Percentiles rank a stretch among this genome's conserved stretches.
Conservation (phyloP, 768 basidiomycete genomes). For the Auricularia heimuer region DNA sequence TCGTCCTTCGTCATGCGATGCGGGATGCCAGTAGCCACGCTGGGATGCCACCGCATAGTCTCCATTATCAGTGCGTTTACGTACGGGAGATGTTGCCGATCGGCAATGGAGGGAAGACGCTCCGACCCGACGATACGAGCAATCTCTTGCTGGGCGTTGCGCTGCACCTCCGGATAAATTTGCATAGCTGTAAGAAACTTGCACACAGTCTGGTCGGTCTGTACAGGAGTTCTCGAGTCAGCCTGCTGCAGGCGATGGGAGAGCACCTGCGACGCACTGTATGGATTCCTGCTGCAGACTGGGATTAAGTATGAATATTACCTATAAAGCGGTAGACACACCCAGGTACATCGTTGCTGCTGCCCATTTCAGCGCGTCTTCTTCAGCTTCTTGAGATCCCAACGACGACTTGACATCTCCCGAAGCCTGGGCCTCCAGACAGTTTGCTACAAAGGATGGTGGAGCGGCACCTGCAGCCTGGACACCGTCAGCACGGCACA, state of each 20-base stretch:
- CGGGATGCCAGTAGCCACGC: not conserved
- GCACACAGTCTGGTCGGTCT: constrained; percentile 24
- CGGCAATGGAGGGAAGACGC: constrained; percentile 27
- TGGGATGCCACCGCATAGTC: constrained; percentile 23
- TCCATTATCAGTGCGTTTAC: constrained; percentile 44
- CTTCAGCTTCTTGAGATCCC: not conserved
- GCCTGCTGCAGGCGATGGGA: not conserved
- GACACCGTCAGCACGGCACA: not conserved
- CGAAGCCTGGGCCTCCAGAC: not conserved
- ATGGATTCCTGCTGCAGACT: not conserved
- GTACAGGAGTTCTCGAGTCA: not conserved
- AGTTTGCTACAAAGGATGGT: not conserved
- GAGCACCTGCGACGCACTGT: too few relatives aligned
- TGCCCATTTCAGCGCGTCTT: not conserved
- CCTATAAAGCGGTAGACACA: not conserved
- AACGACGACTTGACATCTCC: not conserved
- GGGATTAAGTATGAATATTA: not conserved
- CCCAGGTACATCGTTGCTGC: not conserved
- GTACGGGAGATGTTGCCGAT: constrained; percentile 36
- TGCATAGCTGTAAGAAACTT: constrained; percentile 29
- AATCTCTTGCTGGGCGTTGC: constrained; percentile 28
- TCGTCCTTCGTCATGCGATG: not conserved
- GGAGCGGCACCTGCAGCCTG: not conserved
- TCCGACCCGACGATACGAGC: constrained; percentile 24
- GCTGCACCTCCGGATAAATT: constrained; percentile 26